A percentile compares a stretch with the other conserved stretches of the same genome.
phyloP scores from a whole-genome alignment of 2,329 filamentous ascomycete species.

The Drechslerella coelobrocha region DNA sequence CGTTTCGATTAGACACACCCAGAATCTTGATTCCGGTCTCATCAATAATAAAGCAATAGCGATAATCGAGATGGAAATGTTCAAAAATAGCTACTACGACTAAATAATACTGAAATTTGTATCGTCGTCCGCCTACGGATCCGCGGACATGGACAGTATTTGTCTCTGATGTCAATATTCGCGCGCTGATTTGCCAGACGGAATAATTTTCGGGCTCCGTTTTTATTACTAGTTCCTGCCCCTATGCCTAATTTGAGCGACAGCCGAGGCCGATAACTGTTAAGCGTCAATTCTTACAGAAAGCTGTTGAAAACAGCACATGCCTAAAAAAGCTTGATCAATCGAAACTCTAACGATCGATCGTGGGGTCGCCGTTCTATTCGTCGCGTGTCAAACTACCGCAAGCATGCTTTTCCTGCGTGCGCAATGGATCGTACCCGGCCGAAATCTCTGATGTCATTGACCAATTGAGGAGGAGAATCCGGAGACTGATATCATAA shows the following conservation, averaged over 20 bases:
- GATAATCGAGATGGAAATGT: too few species aligned
- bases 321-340: too few species aligned
- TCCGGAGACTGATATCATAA: too few species aligned
- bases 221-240: not conserved
- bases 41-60: not conserved
- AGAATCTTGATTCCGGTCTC: not conserved
- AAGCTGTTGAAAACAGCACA: not conserved
- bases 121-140: not conserved
- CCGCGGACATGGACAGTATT: too few species aligned
- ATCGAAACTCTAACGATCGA: too few species aligned
- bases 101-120: too few species aligned
- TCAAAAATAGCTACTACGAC: not conserved
- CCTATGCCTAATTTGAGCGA: not conserved
- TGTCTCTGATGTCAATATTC: not conserved
- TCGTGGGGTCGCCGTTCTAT: too few species aligned
- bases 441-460: too few species aligned
- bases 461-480: too few species aligned
- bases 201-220: not conserved
- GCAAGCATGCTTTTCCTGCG: too few species aligned
- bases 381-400: too few species aligned
- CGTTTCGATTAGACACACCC: not conserved
- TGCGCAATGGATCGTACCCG: too few species aligned
- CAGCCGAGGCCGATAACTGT: not conserved
- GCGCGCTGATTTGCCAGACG: slow-evolving; percentile 1
- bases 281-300: not conserved